Conservation (phyloP, 1,284 basidiomycete genomes). For the Ceratobasidium sp. region DNA sequence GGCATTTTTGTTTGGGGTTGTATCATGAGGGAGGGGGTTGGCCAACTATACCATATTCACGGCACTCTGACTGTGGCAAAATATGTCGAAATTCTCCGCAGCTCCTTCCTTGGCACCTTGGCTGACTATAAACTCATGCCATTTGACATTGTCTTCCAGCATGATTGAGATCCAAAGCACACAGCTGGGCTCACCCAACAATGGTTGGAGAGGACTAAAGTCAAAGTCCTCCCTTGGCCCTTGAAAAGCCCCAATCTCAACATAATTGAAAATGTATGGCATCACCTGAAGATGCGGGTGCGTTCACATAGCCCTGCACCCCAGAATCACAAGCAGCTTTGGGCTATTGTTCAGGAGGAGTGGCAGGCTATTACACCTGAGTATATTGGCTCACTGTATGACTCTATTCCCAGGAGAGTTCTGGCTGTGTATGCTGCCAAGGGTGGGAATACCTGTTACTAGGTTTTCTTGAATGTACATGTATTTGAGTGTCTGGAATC, state of each 20-base stretch:
- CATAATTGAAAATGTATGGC: background rate
- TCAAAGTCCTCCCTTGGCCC: background rate
- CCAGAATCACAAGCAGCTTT: too few relatives aligned
- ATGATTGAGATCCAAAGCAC: background rate
- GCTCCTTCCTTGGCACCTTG: background rate
- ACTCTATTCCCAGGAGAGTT: background rate
- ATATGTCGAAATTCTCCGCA: background rate
- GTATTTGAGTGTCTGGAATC: too few relatives aligned
- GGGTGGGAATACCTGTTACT: constrained; percentile 3
- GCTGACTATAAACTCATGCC: background rate
- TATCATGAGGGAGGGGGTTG: background rate
- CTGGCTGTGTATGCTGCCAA: constrained; percentile 1
- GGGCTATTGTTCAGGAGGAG: too few relatives aligned
- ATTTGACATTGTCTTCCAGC: background rate
- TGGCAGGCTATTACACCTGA: background rate
- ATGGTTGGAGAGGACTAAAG: background rate
- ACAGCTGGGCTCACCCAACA: background rate
- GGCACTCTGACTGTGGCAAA: background rate
- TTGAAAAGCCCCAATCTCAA: background rate
- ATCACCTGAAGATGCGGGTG: too few relatives aligned
- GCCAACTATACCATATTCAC: background rate
- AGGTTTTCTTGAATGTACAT: too few relatives aligned
- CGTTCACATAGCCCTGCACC: too few relatives aligned
- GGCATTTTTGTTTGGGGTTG: background rate
- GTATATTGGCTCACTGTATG: constrained; percentile 1